These are phyloP conservation scores for Arabis alpina DNA, from an alignment of 345 rosid genomes.

Conservation along the genomic window DNA sequence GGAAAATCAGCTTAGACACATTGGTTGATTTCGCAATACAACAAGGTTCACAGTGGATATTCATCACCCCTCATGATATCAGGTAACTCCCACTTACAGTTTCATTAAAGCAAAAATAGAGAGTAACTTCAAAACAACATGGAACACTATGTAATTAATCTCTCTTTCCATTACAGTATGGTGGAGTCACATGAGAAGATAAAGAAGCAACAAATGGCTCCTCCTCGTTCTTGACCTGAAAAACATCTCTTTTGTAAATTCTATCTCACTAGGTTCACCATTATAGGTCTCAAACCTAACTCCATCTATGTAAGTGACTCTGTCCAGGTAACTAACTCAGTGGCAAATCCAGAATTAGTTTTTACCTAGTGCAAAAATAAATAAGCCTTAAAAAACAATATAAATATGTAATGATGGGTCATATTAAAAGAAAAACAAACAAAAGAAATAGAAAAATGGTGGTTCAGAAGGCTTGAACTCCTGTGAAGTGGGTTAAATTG, in stretches of 20 bases:
- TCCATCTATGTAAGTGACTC: too few species aligned
- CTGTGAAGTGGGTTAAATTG: too few species aligned
- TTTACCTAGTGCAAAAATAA: too few species aligned
- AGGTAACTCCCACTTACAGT: conserved; percentile 49
- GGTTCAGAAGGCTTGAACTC: too few species aligned
- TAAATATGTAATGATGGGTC: too few species aligned
- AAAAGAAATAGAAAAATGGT: too few species aligned
- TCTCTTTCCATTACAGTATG: conserved; percentile 51
- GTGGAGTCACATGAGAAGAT: conserved; percentile 67
- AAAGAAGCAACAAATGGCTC: conserved; percentile 92
- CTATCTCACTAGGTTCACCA: neutral
- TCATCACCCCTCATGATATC: conserved; percentile 96
- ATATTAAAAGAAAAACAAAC: too few species aligned
- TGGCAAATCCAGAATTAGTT: too few species aligned
- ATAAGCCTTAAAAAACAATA: too few species aligned
- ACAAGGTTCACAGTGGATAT: conserved; percentile 86
- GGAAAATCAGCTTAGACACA: conserved; percentile 89
- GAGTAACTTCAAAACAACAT: neutral
- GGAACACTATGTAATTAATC: neutral
- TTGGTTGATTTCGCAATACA: conserved; percentile 76
- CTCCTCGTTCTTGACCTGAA: conserved; percentile 66
- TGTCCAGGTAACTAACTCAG: too few species aligned
- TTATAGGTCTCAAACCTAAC: too few species aligned
- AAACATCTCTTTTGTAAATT: neutral
- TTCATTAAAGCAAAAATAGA: neutral